phyloP scores from a whole-genome alignment of 2,329 filamentous ascomycete species.

The Pestalotiopsis sp. region DNA sequence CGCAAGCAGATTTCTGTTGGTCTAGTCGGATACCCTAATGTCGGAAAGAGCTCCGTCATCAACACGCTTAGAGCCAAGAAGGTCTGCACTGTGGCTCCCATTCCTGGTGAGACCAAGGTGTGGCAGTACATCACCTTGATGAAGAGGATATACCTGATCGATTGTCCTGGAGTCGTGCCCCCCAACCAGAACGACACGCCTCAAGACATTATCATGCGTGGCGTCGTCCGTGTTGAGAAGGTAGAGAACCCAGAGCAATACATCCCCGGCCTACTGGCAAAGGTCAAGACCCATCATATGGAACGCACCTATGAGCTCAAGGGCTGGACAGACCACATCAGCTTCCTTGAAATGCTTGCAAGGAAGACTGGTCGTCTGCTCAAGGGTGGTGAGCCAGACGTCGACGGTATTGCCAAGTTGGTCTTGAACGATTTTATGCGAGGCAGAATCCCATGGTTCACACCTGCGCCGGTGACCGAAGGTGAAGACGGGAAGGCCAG shows the following conservation, averaged over 20 bases:
- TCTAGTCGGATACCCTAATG: constrained; percentile 84
- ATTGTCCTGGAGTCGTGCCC: constrained; percentile 94
- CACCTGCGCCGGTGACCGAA: constrained; percentile 67
- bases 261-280: constrained; percentile 76
- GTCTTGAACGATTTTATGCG: constrained; percentile 94
- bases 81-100: constrained; percentile 89
- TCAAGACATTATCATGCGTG: constrained; percentile 84
- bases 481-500: constrained; percentile 51
- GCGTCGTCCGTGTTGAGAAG: constrained; percentile 92
- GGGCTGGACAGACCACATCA: constrained; percentile 72
- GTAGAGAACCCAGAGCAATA: constrained; percentile 97
- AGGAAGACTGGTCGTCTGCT: constrained; percentile 84
- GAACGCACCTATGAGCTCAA: constrained; percentile 90
- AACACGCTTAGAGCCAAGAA: constrained; percentile 95
- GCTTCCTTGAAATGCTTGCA: constrained; percentile 85
- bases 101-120: constrained; percentile 94
- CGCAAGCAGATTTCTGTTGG: constrained; percentile 95
- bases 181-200: constrained; percentile 82
- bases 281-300: constrained; percentile 83
- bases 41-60: constrained; percentile 95
- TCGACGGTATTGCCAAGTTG: constrained; percentile 95
- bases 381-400: constrained; percentile 90
- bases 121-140: constrained; percentile 79
- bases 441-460: constrained; percentile 96
- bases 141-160: constrained; percentile 90